Evolutionary conservation across 495 filamentous ascomycete species (phyloP).

Genomic region (Talaromyces stipitatus): DNA sequence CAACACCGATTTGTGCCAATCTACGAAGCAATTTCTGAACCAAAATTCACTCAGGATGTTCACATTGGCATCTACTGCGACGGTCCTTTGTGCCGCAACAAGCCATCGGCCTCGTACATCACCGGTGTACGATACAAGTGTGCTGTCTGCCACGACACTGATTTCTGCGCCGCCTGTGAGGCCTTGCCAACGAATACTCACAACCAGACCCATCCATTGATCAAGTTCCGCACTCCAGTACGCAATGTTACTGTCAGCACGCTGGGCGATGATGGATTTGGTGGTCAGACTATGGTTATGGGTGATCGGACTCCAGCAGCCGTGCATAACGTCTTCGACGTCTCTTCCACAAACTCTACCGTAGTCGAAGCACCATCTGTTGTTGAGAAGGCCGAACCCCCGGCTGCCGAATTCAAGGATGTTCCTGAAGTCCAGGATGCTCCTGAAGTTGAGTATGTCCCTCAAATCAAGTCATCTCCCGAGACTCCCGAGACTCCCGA

Average conservation of each 20-base stretch:
- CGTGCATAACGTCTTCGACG: neutral
- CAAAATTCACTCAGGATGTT: constrained; percentile 37
- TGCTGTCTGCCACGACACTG: constrained; percentile 90
- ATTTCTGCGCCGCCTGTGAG: constrained; percentile 95
- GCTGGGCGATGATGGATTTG: constrained; percentile 62
- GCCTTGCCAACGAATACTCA: constrained; percentile 75
- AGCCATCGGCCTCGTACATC: constrained; percentile 58
- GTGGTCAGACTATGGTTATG: constrained; percentile 51
- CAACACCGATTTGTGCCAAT: constrained; percentile 86
- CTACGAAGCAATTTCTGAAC: constrained; percentile 66
- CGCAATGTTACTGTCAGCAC: constrained; percentile 85
- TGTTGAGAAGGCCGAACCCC: constrained; percentile 52
- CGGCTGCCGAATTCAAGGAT: too few species aligned
- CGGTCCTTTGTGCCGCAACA: constrained; percentile 74
- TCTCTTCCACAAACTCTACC: neutral
- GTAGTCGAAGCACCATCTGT: constrained; percentile 36
- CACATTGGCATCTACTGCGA: constrained; percentile 93
- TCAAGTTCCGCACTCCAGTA: constrained; percentile 95
- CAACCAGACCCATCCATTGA: constrained; percentile 89
- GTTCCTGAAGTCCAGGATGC: constrained; percentile 24
- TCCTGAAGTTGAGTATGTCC: constrained; percentile 34
- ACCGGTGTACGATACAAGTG: constrained; percentile 90
- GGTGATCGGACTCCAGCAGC: constrained; percentile 46
- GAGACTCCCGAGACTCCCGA: constrained; percentile 3
- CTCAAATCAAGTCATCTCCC: constrained; percentile 16